Evolutionary conservation across 139 green algal genomes (phyloP), one percentile per base, ranked within the genome.

Genomic region (Chlorella sp.): DNA sequence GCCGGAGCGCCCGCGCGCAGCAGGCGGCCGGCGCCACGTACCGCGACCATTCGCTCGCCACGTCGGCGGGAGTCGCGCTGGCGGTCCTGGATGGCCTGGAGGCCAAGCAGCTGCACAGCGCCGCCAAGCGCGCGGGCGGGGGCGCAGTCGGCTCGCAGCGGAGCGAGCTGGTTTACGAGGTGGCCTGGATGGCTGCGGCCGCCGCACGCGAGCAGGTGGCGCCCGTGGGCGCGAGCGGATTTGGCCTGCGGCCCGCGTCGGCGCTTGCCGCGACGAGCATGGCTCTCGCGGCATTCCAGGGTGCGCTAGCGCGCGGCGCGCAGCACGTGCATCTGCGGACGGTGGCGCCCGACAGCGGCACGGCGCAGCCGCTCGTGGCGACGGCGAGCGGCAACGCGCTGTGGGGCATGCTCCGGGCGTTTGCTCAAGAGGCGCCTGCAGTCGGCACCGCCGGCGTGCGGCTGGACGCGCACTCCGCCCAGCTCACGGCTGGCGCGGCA

Each of bases 81-180:
- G 85, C 77, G 33, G n/a, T 79, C 17, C 36, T 93, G 45, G 35
- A 81, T 23, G 84, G 84, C 41, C 60, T 93, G 19, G 82, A 90
- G 66, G 84, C 88, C 2, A 84, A 84, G 73, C 79, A 73, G 59
- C 58, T 84, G 66, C 35, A 11, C 53, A 77, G 67, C 12, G 68
- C 33, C 12, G 51, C 59, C 58, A 35, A n/a, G 45, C 61, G n/a
- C 29, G 21, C n/a, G 33, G 3, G n/a, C 55, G 3, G 40, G 15
- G n/a, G 64, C 17, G 62, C 59, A 67, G 67, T 19, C 38, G 19
- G 36, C 33, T n/a, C 27, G 53, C 65, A 51, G 71, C 21, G 11
- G 15, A 17, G 23, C 8, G 67, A 80, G 23, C 21, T 80, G 67
- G 19, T 75, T 5, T 80, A 80, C 12, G 64, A 75, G 6, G 68